Conservation (phyloP, 1,139 yeast genomes). For the Wickerhamiella infanticola region DNA sequence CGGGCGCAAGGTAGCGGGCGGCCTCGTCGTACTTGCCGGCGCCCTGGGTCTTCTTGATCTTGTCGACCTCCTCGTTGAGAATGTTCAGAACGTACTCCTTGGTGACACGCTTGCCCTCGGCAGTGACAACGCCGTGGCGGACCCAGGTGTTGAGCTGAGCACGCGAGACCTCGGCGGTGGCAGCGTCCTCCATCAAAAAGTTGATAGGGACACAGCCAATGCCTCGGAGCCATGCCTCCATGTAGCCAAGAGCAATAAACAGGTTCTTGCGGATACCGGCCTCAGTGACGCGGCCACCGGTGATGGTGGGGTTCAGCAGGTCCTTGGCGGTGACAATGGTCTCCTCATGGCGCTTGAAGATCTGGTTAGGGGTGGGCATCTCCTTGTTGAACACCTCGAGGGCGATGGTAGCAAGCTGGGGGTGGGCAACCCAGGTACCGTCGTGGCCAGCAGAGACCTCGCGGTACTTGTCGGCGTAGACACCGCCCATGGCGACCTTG, state of each 20-base stretch:
- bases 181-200: slow-evolving; percentile 77
- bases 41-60: slow-evolving; percentile 41
- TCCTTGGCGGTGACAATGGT: slow-evolving; percentile 45
- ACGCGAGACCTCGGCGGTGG: slow-evolving; percentile 76
- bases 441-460: slow-evolving; percentile 63
- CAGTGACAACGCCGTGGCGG: slow-evolving; percentile 51
- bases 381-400: slow-evolving; percentile 63
- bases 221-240: slow-evolving; percentile 74
- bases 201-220: slow-evolving; percentile 72
- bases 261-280: slow-evolving; percentile 58
- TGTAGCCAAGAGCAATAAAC: slow-evolving; percentile 57
- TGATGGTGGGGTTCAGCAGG: slow-evolving; percentile 52
- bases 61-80: slow-evolving; percentile 46
- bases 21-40: slow-evolving; percentile 32
- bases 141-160: slow-evolving; percentile 79
- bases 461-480: slow-evolving; percentile 54
- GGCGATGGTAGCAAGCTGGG: slow-evolving; percentile 61
- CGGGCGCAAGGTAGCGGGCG: slow-evolving; percentile 22
- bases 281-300: slow-evolving; percentile 53
- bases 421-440: slow-evolving; percentile 73
- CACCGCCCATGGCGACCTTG: slow-evolving; percentile 53
- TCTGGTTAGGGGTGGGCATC: slow-evolving; percentile 77
- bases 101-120: slow-evolving; percentile 42
- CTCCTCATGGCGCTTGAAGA: slow-evolving; percentile 38
- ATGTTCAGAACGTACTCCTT: slow-evolving; percentile 40